Percentiles rank a stretch among this genome's conserved stretches.
Evolutionary conservation across 2,329 filamentous ascomycete genomes (phyloP).

Genomic region (Decorospora gaudefroyi): DNA sequence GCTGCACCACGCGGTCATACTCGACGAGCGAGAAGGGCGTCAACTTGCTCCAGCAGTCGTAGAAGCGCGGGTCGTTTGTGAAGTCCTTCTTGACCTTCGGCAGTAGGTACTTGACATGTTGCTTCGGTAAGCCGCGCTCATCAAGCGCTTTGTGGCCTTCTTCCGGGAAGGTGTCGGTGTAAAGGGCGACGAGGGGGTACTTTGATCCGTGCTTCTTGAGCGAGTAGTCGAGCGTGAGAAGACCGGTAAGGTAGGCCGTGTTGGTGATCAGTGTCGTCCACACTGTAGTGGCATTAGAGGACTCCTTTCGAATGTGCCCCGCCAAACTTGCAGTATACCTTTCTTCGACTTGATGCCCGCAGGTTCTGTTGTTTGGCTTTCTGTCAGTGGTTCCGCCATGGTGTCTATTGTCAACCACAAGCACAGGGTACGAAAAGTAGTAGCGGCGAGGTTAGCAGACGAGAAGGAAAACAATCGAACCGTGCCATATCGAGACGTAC

Average conservation of each 20-base stretch:
- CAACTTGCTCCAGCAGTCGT: constrained; percentile 89
- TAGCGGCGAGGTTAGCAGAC: neutral
- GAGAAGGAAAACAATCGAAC: constrained; percentile 1
- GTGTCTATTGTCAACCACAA: neutral
- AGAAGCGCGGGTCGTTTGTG: constrained; percentile 78
- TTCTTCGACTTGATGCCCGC: constrained; percentile 45
- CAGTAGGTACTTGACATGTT: constrained; percentile 72
- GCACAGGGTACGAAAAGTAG: neutral
- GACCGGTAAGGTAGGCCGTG: constrained; percentile 76
- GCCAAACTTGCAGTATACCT: constrained; percentile 32
- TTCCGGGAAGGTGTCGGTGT: constrained; percentile 75
- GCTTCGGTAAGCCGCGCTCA: constrained; percentile 68
- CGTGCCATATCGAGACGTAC: constrained; percentile 8
- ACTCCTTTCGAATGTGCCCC: constrained; percentile 4
- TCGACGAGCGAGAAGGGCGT: constrained; percentile 75
- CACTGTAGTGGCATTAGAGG: constrained; percentile 56
- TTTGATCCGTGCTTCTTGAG: constrained; percentile 66
- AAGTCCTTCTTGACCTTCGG: constrained; percentile 70
- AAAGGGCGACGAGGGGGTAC: constrained; percentile 81
- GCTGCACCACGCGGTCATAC: constrained; percentile 78
- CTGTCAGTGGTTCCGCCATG: constrained; percentile 12
- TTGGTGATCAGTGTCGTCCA: constrained; percentile 91
- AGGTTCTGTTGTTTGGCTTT: constrained; percentile 8
- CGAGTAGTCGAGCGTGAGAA: constrained; percentile 79
- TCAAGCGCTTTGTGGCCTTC: constrained; percentile 70